Base-by-base conservation (phyloP, 2,329 filamentous ascomycete species). In the Daldinia sp. region DNA sequence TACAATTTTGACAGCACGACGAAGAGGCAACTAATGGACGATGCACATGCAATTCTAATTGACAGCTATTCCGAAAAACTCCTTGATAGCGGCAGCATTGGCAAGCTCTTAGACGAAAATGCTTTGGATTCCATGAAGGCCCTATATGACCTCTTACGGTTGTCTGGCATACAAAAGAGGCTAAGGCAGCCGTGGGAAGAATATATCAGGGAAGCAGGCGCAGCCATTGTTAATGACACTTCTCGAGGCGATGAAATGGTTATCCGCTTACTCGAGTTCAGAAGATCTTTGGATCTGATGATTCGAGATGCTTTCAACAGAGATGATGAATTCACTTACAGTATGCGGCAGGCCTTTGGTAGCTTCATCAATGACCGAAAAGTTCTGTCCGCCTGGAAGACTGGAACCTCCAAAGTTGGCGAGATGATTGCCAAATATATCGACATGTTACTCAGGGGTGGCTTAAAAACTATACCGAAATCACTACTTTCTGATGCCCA, bases 381-480 rank as follows among this genome's bases (percentile, higher is more conserved):
- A 76, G 89, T 88, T 1, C 86, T 88, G 6, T 84, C 89, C 4
- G 90, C 89, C 4, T 95, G 92, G 88, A 89, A 89, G 58, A 93
- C 92, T 0, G 91, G 94, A 63, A 97, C 94, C 63, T 93, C 94
- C 18, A 98, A 97, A 84, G 93, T 97, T 13, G 96, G 95, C 56
- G 96, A 99, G 82, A 97, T 98, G 94, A 97, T 98, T 74, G 97
- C 96, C 33, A 98, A 98, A 80, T 94, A 98, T 75, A 92, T 99
- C 69, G 96, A 99, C 80, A 86, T 92, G 82, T 85, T 99, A 20
- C 86, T 99, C 35, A 90, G 94, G 62, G 93, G 93, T 56, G 97
- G 96, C 1, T 86, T 95, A 53, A 98, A 97, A 79, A 91, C 92
- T 0, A 87, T 97, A 7, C 93, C 93, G 0, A 86, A 89, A 50